Evolutionary conservation across 495 filamentous ascomycete genomes (phyloP), one percentile per base, ranked within the genome.

Genomic region (Polyplosphaeria fusca): DNA sequence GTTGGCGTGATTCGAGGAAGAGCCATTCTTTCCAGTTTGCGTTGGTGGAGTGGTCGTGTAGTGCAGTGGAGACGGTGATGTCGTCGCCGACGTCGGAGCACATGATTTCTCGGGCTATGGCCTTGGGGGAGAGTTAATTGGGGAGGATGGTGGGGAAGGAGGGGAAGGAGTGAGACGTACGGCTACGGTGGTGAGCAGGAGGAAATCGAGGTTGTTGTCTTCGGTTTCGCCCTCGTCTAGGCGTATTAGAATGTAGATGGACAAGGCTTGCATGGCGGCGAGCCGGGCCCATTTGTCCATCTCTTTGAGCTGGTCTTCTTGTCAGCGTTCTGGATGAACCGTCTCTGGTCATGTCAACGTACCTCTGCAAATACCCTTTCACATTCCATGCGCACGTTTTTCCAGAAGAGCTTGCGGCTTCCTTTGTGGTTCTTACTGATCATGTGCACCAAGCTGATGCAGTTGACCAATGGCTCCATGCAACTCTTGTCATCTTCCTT

Each of bases 211-310:
- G 47, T 74, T 64, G 57, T 75, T 76, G 22, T 76, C 19, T 1
- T 73, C 73, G 22, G 72, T 75, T 57, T 76, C 71, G 49, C 74
- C 74, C 65, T 76, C 75, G 40, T 73, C 69, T 35, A 77, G 20
- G 40, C 72, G 59, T 3, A 74, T 64, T 5, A 77, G 62, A 44
- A 76, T 64, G 52, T 76, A 76, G 30, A 77, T 70, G 7, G 65
- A 63, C 26, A 75, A 55, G 9, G 75, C 72, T 61, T 74, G 75
- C 68, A 75, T 73, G 18, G 69, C 70, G 53, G 72, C 69, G 61
- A 77, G 67, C 11, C 76, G 38, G 46, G 68, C 66, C 73, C 73
- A 73, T 16, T 62, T 69, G 41, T 59, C 66, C 11, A 75, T 60
- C 4, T 54, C 68, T 43, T 24, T 26, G 63, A 61, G 40, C 71